These are phyloP conservation scores for Coriolopsis trogii DNA, from an alignment of 1,284 basidiomycete genomes.

Conservation along the genomic window DNA sequence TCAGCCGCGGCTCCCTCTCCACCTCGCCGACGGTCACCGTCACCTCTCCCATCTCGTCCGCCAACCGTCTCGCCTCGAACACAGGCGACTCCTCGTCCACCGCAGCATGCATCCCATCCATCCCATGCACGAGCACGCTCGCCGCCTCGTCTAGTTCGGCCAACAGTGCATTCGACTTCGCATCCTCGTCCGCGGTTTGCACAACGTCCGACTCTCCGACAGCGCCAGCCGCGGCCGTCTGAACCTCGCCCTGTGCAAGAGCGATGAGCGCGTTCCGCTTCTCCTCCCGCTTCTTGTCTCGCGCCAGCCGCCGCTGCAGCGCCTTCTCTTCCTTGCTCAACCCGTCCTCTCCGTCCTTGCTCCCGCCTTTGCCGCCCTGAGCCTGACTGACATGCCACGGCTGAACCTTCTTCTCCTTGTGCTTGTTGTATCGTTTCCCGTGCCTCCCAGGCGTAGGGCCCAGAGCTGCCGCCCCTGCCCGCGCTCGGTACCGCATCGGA, in stretches of 20 bases:
- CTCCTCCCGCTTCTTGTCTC: slow-evolving; percentile 51
- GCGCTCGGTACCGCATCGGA: slow-evolving; percentile 51
- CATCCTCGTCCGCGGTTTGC: too few relatives aligned
- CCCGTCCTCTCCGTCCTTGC: slow-evolving; percentile 1
- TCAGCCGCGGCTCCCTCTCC: slow-evolving; percentile 50
- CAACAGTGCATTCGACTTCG: slow-evolving; percentile 4
- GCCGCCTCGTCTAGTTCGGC: slow-evolving; percentile 14
- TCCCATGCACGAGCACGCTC: slow-evolving; percentile 27
- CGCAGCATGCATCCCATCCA: slow-evolving; percentile 38
- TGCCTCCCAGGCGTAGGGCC: slow-evolving; percentile 34
- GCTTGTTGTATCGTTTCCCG: slow-evolving; percentile 40
- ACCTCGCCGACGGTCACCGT: slow-evolving; percentile 20
- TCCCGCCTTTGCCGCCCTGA: slow-evolving; percentile 5
- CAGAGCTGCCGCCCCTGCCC: slow-evolving; percentile 26
- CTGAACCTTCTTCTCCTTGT: slow-evolving; percentile 31
- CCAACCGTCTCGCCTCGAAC: slow-evolving; percentile 8
- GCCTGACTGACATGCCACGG: slow-evolving; percentile 28
- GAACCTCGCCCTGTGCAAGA: slow-evolving; percentile 14
- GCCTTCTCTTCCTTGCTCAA: slow-evolving; percentile 36
- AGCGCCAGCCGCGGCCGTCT: not conserved
- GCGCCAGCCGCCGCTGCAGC: slow-evolving; percentile 45
- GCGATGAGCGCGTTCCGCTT: slow-evolving; percentile 36
- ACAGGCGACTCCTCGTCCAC: slow-evolving; percentile 22
- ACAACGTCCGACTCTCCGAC: too few relatives aligned
- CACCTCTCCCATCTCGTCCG: slow-evolving; percentile 7